phyloP scores from a whole-genome alignment of 2,329 filamentous ascomycete species.

The Aureobasidium namibiae region DNA sequence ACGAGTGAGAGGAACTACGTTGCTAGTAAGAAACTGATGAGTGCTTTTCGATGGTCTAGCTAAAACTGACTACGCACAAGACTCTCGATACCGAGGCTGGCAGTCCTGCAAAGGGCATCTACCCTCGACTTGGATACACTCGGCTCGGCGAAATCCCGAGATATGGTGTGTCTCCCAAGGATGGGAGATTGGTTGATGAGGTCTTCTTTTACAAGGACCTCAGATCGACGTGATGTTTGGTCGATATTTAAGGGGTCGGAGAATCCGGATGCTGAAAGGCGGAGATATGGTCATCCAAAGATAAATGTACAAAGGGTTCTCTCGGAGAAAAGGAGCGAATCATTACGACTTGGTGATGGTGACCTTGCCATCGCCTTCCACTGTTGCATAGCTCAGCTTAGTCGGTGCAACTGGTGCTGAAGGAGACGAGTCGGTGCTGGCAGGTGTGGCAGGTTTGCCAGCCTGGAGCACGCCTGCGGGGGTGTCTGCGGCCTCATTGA shows the following conservation, averaged over 20 bases:
- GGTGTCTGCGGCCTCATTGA: slow-evolving; percentile 83
- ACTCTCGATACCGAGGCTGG: slow-evolving; percentile 46
- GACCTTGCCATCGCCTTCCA: slow-evolving; percentile 25
- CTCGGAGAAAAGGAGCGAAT: background rate
- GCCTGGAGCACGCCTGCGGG: slow-evolving; percentile 64
- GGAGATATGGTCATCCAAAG: background rate
- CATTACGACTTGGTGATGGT: slow-evolving; percentile 21
- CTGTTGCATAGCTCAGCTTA: slow-evolving; percentile 27
- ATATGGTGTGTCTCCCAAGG: slow-evolving; percentile 41
- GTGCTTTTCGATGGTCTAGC: background rate
- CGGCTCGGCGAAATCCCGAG: slow-evolving; percentile 49
- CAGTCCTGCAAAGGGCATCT: slow-evolving; percentile 46
- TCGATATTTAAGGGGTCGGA: background rate
- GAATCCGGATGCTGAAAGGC: background rate
- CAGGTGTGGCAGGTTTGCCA: background rate
- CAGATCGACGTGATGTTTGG: background rate
- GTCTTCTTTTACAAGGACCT: slow-evolving; percentile 55
- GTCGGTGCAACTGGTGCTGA: slow-evolving; percentile 20
- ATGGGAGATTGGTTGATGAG: slow-evolving; percentile 42
- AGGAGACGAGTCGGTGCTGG: slow-evolving; percentile 30
- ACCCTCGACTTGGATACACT: slow-evolving; percentile 48
- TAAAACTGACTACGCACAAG: slow-evolving; percentile 26
- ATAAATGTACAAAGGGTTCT: slow-evolving; percentile 4
- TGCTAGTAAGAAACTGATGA: slow-evolving; percentile 42
- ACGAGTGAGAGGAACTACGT: slow-evolving; percentile 37